phyloP scores from a whole-genome alignment of 306 rosid genomes.

The Sindora glabra region DNA sequence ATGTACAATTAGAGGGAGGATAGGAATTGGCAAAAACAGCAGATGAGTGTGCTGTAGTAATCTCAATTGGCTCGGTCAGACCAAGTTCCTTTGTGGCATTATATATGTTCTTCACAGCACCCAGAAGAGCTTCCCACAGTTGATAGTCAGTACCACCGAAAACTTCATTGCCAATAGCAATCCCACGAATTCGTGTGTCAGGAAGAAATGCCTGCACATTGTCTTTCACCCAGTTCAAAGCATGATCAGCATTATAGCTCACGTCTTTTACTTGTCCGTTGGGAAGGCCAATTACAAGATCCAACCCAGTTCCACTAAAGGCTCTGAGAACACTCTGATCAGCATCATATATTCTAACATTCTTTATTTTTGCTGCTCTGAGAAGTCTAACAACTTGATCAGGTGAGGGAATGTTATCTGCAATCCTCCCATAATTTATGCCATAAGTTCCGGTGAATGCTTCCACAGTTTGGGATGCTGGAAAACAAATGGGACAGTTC shows the following conservation, averaged over 20 bases:
- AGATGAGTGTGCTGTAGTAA: constrained; percentile 69
- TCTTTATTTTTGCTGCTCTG: constrained; percentile 75
- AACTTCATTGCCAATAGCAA: constrained; percentile 87
- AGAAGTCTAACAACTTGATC: constrained; percentile 83
- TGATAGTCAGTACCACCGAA: constrained; percentile 54
- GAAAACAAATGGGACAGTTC: constrained; percentile 15
- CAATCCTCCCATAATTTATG: constrained; percentile 85
- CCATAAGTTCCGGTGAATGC: constrained; percentile 93
- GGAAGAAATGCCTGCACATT: constrained; percentile 85
- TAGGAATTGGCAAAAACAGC: constrained; percentile 69
- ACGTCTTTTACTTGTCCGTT: constrained; percentile 59
- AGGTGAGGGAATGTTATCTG: constrained; percentile 86
- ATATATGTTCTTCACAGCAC: constrained; percentile 72
- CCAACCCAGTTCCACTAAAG: constrained; percentile 80
- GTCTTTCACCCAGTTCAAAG: constrained; percentile 83
- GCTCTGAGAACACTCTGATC: constrained; percentile 87
- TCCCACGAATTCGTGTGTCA: constrained; percentile 59
- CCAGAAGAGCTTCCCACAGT: constrained; percentile 54
- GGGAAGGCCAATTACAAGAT: constrained; percentile 69
- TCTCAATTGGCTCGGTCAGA: constrained; percentile 57
- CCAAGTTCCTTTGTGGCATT: constrained; percentile 54
- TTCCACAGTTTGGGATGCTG: constrained; percentile 44
- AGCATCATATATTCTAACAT: constrained; percentile 76
- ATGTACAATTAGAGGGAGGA: constrained; percentile 87
- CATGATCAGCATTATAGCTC: constrained; percentile 65